phyloP scores from a whole-genome alignment of 106 monocot species.

The Amphibolis antarctica region DNA sequence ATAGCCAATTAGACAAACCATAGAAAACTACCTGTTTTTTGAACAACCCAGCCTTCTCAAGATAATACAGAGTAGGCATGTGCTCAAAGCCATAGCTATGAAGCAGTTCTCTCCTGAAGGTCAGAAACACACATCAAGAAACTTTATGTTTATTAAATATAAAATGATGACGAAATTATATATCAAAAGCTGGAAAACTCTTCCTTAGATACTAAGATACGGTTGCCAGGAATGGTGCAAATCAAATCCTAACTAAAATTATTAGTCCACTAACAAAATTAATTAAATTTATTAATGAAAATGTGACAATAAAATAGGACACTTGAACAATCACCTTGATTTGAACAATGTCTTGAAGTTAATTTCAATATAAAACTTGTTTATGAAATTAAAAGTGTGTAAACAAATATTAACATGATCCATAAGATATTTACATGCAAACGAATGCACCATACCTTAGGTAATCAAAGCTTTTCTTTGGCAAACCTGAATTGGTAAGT shows the following conservation, averaged over 20 bases:
- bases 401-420: background rate
- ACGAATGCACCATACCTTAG: conserved; percentile 41
- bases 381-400: too few species aligned
- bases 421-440: background rate
- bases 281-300: too few species aligned
- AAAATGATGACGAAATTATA: background rate
- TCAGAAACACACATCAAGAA: background rate
- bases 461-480: conserved; percentile 87
- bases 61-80: conserved; percentile 23
- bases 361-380: too few species aligned
- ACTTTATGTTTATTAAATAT: background rate
- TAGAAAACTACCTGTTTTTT: conserved; percentile 21
- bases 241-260: too few species aligned
- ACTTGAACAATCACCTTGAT: too few species aligned
- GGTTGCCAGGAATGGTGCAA: too few species aligned
- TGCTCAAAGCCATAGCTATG: conserved; percentile 36
- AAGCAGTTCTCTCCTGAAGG: conserved; percentile 26
- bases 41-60: conserved; percentile 30
- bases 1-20: background rate
- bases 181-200: background rate
- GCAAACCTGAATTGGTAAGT: conserved; percentile 81
- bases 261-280: too few species aligned
- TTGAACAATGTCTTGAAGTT: too few species aligned
- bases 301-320: too few species aligned
- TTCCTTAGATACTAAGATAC: too few species aligned